phyloP scores from a whole-genome alignment of 2,329 filamentous ascomycete species.

The Hymenoscyphus linearis region DNA sequence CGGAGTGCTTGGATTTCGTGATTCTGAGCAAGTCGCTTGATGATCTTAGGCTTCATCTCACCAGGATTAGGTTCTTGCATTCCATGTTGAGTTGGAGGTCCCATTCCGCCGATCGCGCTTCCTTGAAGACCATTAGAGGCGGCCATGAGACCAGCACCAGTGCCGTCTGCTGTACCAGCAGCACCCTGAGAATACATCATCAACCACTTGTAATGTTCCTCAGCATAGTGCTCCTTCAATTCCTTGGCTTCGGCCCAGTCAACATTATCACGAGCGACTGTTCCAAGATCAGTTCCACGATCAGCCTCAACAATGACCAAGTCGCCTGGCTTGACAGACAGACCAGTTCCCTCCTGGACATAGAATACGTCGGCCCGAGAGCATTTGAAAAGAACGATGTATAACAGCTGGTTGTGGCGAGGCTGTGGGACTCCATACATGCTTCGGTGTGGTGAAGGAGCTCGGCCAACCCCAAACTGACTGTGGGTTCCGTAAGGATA shows the following conservation, averaged over 20 bases:
- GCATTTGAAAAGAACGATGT: constrained; percentile 95
- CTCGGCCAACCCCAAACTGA: constrained; percentile 34
- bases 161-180: constrained; percentile 54
- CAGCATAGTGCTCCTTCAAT: constrained; percentile 80
- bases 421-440: constrained; percentile 57
- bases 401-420: constrained; percentile 65
- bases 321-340: constrained; percentile 86
- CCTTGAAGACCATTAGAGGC: constrained; percentile 59
- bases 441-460: constrained; percentile 56
- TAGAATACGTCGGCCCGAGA: constrained; percentile 94
- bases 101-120: constrained; percentile 73
- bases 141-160: constrained; percentile 60
- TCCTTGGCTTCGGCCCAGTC: constrained; percentile 84
- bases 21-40: constrained; percentile 86
- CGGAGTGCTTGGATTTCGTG: constrained; percentile 86
- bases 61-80: constrained; percentile 64
- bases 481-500: constrained; percentile 21
- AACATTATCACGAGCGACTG: constrained; percentile 82
- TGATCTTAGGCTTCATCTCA: constrained; percentile 91
- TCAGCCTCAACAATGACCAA: constrained; percentile 97
- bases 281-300: constrained; percentile 90
- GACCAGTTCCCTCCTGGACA: constrained; percentile 88
- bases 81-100: constrained; percentile 66
- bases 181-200: constrained; percentile 96
- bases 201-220: constrained; percentile 95